Base-by-base conservation (phyloP, 345 rosid species). In the Brassica nigra region DNA sequence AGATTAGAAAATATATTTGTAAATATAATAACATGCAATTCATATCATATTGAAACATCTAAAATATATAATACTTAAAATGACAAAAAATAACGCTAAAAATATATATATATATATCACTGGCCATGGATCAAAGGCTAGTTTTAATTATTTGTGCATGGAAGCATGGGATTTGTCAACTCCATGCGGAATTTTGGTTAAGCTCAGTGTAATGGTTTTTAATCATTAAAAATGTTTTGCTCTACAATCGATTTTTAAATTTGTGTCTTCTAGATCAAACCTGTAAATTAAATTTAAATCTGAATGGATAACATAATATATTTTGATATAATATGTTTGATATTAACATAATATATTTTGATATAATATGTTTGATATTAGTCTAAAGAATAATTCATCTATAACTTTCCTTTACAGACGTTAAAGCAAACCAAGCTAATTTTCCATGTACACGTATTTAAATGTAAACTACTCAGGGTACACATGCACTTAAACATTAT, bases 321-420 rank as follows among this genome's bases (percentile, higher is more conserved):
- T 18, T 18, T 18, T 18, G 18, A 18, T 18, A 18, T 18, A 18
- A 18, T 18, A 18, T 18, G 18, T 18, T 18, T 18, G 18, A 18
- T 18, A 18, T 18, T 18, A 18, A 18, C 18, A 18, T 18, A 18
- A 18, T 18, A 18, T 1, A 2, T 16, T n/a, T 11, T 27, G 6
- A 29, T 29, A 15, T 57, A 65, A 62, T 9, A 20, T 12, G 5
- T 28, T 23, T 20, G 33, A 49, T 14, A 11, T 14, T 9, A 42
- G 62, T 68, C 74, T 42, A 8, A 3, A 31, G 11, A 20, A 69
- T 70, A 62, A 6, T 10, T 49, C 15, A 47, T 47, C 75, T 12
- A 33, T 23, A 70, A 49, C 70, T 34, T 34, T 15, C 18, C 42
- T 78, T 71, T 78, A 47, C 61, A 71, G 66, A 71, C 44, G 58